Percentiles rank a stretch among this genome's conserved stretches.
Conservation (phyloP, 768 basidiomycete genomes). For the Russula vinacea region DNA sequence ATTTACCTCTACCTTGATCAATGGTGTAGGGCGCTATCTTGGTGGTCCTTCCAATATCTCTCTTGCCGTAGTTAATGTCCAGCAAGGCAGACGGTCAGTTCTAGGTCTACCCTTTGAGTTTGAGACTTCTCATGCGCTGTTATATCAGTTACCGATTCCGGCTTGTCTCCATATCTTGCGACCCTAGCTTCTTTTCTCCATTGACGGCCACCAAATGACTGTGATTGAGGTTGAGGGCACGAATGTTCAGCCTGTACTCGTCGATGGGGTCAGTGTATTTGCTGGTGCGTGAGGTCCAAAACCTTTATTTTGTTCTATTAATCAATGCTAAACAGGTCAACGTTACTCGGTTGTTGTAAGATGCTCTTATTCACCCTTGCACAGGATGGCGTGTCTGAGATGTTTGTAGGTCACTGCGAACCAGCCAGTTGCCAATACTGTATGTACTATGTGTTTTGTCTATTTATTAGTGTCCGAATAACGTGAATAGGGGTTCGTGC, state of each 20-base stretch:
- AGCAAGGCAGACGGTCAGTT: slow-evolving; percentile 20
- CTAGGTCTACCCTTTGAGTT: not conserved
- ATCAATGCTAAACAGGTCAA: slow-evolving; percentile 21
- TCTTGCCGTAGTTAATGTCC: slow-evolving; percentile 28
- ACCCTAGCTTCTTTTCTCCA: slow-evolving; percentile 42
- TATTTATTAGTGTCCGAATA: slow-evolving; percentile 4
- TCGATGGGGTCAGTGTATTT: slow-evolving; percentile 44
- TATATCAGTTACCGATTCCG: slow-evolving; percentile 16
- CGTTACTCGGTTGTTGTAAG: slow-evolving; percentile 35
- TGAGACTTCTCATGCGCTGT: not conserved
- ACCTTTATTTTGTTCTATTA: not conserved
- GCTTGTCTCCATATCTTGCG: slow-evolving; percentile 27
- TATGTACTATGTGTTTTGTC: slow-evolving; percentile 29
- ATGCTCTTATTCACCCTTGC: not conserved
- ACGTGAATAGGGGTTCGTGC: slow-evolving; percentile 30
- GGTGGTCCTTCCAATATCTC: slow-evolving; percentile 22
- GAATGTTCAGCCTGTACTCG: slow-evolving; percentile 36
- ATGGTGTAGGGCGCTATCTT: slow-evolving; percentile 46
- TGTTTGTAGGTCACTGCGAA: slow-evolving; percentile 39
- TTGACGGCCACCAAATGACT: slow-evolving; percentile 42
- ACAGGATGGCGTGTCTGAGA: not conserved
- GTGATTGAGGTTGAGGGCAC: slow-evolving; percentile 45
- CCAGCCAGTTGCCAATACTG: slow-evolving; percentile 47
- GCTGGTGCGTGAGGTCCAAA: slow-evolving; percentile 35
- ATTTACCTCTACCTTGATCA: slow-evolving; percentile 44